These are phyloP conservation scores for Saccharomycopsis fodiens DNA, from an alignment of 805 yeast species.

Conservation along the genomic window DNA sequence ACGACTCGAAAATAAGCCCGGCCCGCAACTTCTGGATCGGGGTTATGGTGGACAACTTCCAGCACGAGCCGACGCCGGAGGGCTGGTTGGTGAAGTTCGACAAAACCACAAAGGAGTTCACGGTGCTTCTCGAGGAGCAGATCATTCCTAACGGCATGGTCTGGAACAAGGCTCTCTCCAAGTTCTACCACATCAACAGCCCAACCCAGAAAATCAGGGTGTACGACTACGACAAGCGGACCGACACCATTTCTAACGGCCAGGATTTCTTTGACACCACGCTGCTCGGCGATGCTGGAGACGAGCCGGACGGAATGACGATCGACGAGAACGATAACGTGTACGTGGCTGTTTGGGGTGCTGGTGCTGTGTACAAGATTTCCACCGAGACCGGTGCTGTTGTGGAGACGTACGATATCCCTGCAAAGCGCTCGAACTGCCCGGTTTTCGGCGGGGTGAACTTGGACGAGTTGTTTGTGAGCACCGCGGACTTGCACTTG, in stretches of 20 bases:
- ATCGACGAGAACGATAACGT: constrained; percentile 47
- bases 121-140: constrained; percentile 33
- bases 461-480: constrained; percentile 53
- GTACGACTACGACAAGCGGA: constrained; percentile 35
- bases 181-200: constrained; percentile 49
- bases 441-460: constrained; percentile 60
- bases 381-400: constrained; percentile 39
- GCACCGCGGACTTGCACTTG: constrained; percentile 51
- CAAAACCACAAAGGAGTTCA: constrained; percentile 25
- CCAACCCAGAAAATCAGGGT: constrained; percentile 38
- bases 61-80: constrained; percentile 31
- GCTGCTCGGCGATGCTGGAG: constrained; percentile 25
- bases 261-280: constrained; percentile 33
- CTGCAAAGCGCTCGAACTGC: constrained; percentile 56
- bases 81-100: constrained; percentile 49
- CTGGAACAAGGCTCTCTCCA: constrained; percentile 37
- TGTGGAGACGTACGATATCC: constrained; percentile 45
- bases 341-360: constrained; percentile 62
- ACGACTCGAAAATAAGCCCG: constrained; percentile 78
- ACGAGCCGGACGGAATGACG: constrained; percentile 80
- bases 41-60: constrained; percentile 56
- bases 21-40: constrained; percentile 77
- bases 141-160: constrained; percentile 68
- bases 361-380: constrained; percentile 48
- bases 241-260: constrained; percentile 32